phyloP scores from a whole-genome alignment of 305 asterid genomes.

The Solanum chacoense region DNA sequence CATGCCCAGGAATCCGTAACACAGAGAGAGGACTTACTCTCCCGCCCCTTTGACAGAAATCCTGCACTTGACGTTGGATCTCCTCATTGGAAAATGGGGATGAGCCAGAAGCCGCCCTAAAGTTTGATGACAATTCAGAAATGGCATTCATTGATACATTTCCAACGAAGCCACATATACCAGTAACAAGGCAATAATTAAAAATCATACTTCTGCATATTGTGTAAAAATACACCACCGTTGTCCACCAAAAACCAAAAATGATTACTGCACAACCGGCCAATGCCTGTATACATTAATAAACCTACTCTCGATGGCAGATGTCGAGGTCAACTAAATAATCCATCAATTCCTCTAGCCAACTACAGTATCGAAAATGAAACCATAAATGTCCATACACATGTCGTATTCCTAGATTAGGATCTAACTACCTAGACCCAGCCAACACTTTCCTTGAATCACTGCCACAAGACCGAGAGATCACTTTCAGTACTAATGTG shows the following conservation, averaged over 20 bases:
- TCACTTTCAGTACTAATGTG: slow-evolving; percentile 1
- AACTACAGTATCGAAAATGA: slow-evolving; percentile 23
- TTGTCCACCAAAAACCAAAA: slow-evolving; percentile 9
- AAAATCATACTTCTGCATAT: background rate
- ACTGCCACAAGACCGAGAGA: slow-evolving; percentile 19
- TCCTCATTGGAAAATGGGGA: too few relatives aligned
- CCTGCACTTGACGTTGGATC: too few relatives aligned
- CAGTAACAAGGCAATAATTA: background rate
- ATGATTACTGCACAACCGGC: slow-evolving; percentile 31
- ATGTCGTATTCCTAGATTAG: slow-evolving; percentile 30
- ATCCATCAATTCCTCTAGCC: slow-evolving; percentile 4
- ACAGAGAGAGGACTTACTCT: too few relatives aligned
- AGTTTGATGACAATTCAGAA: background rate
- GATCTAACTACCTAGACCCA: slow-evolving; percentile 45
- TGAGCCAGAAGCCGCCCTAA: background rate
- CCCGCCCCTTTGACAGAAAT: too few relatives aligned
- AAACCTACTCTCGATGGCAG: slow-evolving; percentile 7
- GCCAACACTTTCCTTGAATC: slow-evolving; percentile 16
- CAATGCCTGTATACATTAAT: slow-evolving; percentile 24
- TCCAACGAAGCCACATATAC: background rate
- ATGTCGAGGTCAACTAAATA: slow-evolving; percentile 3
- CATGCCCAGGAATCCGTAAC: background rate
- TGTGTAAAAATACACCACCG: slow-evolving; percentile 1
- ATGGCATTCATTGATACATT: background rate
- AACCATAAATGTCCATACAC: slow-evolving; percentile 18